Evolutionary conservation across 2,329 filamentous ascomycete genomes (phyloP), one percentile per base, ranked within the genome.

Genomic region (Aspergillus aculeatinus): DNA sequence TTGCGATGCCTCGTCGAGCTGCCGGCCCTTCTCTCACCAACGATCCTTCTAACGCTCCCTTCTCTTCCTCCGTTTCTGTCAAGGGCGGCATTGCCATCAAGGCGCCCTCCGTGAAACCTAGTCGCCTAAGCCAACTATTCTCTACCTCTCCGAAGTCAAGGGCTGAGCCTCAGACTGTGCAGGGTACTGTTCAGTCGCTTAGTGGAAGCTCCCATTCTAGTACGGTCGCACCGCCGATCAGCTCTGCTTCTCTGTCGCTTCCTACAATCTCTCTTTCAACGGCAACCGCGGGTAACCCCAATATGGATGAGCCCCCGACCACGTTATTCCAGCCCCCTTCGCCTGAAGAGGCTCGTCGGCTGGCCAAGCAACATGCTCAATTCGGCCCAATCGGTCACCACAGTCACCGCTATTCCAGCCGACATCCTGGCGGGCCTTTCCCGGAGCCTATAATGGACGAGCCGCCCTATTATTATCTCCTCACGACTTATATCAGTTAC

Each of bases 401-500:
- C 54, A 89, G 84, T 70, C 94, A 99, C 77, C 85, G 91, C 73
- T 96, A 97, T 80, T 88, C 90, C 64, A 97, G 93, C 82, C 87
- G 89, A 76, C 92, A 96, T 74, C 87, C 89, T 63, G 94, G 93
- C 67, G 86, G 87, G 69, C 85, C 89, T 44, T 89, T 98, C 60
- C 87, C 88, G 50, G 86, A 92, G 42, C 93, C 94, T 5, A 82
- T 98, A 61, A 91, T 96, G 74, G 95, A 99, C 72, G 94, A 97
- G 76, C 94, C 95, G 48, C 92, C 94, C 19, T 98, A 97, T 80
- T 98, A 93, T 82, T 97, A 91, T 79, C 87, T 99, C 70, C 85
- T 99, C 68, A 98, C 95, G 39, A 99, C 95, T 71, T 99, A 99
- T 82, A 91, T 99, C 78, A 97, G 92, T 79, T 99, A 99, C 77